phyloP scores from a whole-genome alignment of 2,329 filamentous ascomycete genomes.

The Cordyceps militaris region DNA sequence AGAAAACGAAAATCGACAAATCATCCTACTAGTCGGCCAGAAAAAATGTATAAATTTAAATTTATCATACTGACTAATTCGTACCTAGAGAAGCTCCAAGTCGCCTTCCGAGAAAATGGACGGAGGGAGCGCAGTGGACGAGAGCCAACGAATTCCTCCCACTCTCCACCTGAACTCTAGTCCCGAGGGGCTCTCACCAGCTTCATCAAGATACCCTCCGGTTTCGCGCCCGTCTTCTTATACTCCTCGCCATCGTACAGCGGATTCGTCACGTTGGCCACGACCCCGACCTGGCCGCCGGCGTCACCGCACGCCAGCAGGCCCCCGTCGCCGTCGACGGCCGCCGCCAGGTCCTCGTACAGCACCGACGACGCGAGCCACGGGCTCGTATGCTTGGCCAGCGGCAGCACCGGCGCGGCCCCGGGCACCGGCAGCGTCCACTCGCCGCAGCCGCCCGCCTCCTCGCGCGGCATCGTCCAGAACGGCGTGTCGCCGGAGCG shows the following conservation, averaged over 20 bases:
- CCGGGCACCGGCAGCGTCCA: constrained; percentile 17
- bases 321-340: constrained; percentile 14
- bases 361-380: constrained; percentile 18
- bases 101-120: too few relatives aligned
- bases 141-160: background rate
- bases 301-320: background rate
- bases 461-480: constrained; percentile 15
- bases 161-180: too few relatives aligned
- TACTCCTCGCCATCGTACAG: constrained; percentile 18
- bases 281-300: background rate
- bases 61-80: too few relatives aligned
- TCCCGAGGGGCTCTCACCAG: constrained; percentile 16
- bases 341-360: constrained; percentile 21
- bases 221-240: constrained; percentile 16
- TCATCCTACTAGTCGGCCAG: too few relatives aligned
- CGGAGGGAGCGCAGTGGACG: too few relatives aligned
- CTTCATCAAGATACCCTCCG: constrained; percentile 23
- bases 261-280: background rate
- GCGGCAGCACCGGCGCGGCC: constrained; percentile 16
- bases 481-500: constrained; percentile 10
- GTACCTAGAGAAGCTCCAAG: too few relatives aligned
- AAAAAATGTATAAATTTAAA: too few relatives aligned
- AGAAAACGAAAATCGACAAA: too few relatives aligned
- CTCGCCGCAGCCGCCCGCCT: constrained; percentile 18
- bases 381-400: constrained; percentile 21